Evolutionary conservation across 192 early-diverging fungal genomes (phyloP).

Genomic region (Gamsiella multidivaricata): DNA sequence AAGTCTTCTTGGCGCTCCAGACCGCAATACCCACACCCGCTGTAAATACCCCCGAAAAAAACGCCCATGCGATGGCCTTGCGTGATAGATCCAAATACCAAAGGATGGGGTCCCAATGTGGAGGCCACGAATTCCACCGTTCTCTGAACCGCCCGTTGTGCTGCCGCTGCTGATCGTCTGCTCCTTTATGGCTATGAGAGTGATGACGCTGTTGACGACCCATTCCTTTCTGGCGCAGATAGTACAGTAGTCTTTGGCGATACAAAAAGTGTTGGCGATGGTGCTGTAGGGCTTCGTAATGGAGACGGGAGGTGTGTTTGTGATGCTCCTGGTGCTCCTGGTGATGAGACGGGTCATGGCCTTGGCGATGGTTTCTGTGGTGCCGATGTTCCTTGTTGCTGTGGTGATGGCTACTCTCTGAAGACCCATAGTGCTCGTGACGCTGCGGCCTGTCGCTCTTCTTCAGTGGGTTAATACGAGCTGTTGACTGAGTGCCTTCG

Average conservation of each 20-base stretch:
- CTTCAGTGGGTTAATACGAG: constrained; percentile 3
- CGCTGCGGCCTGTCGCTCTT: no score
- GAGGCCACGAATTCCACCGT: background rate
- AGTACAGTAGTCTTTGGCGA: constrained; percentile 3
- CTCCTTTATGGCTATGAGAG: background rate
- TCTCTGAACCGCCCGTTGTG: background rate
- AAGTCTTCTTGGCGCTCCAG: no score
- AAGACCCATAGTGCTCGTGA: no score
- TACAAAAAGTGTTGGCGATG: constrained; percentile 8
- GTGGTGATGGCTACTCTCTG: background rate
- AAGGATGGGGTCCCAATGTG: background rate
- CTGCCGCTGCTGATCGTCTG: background rate
- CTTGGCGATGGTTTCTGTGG: background rate
- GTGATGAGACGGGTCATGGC: background rate
- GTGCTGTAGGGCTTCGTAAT: constrained; percentile 13
- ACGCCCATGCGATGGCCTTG: background rate
- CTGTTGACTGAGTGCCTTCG: background rate
- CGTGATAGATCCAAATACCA: background rate
- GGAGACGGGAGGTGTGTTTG: background rate
- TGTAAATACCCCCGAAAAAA: background rate
- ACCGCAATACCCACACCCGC: background rate
- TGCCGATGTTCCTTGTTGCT: background rate
- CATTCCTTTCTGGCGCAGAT: background rate
- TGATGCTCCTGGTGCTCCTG: constrained; percentile 2
- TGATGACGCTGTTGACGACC: constrained; percentile 2